phyloP scores from a whole-genome alignment of 208 protist genomes.

The Leishmania aethiopica region DNA sequence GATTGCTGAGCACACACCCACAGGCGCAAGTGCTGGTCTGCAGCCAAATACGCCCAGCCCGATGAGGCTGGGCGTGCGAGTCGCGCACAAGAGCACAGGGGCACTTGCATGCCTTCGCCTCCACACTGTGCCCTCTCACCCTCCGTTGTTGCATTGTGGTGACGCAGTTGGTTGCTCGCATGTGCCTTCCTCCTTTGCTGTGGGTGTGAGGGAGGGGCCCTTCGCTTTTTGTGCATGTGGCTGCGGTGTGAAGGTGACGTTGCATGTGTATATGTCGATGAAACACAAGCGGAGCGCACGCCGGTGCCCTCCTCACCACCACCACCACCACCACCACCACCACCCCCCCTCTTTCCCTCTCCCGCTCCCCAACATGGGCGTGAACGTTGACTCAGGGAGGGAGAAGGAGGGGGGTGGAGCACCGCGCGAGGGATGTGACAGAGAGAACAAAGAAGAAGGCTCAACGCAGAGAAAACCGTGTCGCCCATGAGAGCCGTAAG shows the following conservation, averaged over 20 bases:
- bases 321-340: background rate
- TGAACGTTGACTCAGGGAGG: background rate
- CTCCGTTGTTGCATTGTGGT: background rate
- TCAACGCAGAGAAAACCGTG: background rate
- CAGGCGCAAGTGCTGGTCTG: background rate
- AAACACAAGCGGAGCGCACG: background rate
- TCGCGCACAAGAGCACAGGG: background rate
- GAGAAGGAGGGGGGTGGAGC: background rate
- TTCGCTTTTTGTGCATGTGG: background rate
- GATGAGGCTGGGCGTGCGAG: background rate
- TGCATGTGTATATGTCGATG: background rate
- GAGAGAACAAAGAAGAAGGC: background rate
- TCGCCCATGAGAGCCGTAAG: background rate
- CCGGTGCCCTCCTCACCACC: background rate
- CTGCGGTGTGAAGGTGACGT: background rate
- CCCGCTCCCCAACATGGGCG: background rate
- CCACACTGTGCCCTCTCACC: background rate
- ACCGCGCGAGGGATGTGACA: background rate
- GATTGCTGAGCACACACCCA: background rate
- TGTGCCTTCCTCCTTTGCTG: background rate
- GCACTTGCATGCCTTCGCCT: background rate
- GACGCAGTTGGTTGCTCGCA: background rate
- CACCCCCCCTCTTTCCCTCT: background rate
- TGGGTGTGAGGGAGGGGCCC: background rate
- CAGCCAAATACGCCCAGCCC: background rate